Conservation (phyloP, 2,329 filamentous ascomycete genomes). For the Pestalotiopsis sp. region DNA sequence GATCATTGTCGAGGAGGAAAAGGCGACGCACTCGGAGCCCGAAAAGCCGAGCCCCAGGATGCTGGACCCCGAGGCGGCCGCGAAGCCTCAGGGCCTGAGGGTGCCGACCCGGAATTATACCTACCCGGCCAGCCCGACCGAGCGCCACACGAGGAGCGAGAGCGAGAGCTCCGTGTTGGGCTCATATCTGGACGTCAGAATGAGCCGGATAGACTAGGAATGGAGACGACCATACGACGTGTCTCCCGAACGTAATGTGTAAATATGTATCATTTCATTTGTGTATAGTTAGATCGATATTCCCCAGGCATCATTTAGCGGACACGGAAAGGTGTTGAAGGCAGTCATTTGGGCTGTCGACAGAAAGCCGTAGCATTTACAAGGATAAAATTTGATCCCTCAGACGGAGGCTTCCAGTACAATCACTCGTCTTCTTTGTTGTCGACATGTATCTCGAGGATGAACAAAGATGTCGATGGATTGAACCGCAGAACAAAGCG, state of each 20-base stretch:
- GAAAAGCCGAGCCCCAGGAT: constrained; percentile 12
- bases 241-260: constrained; percentile 1
- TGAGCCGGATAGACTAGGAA: constrained; percentile 18
- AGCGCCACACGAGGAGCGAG: constrained; percentile 22
- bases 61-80: not conserved
- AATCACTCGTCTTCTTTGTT: not conserved
- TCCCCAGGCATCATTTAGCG: not conserved
- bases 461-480: not conserved
- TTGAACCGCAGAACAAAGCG: not conserved
- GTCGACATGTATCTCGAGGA: not conserved
- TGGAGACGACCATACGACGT: not conserved
- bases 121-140: constrained; percentile 4
- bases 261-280: constrained; percentile 5
- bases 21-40: constrained; percentile 4
- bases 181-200: constrained; percentile 27
- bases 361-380: not conserved
- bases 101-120: constrained; percentile 5
- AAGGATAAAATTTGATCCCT: not conserved
- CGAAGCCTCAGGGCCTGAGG: constrained; percentile 4
- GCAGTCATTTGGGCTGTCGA: not conserved
- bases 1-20: constrained; percentile 17
- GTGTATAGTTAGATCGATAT: constrained; percentile 8
- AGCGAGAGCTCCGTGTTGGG: constrained; percentile 29
- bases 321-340: not conserved
- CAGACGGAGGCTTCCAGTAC: not conserved